phyloP scores from a whole-genome alignment of 2,329 filamentous ascomycete genomes.

The Ophiostoma sp. region DNA sequence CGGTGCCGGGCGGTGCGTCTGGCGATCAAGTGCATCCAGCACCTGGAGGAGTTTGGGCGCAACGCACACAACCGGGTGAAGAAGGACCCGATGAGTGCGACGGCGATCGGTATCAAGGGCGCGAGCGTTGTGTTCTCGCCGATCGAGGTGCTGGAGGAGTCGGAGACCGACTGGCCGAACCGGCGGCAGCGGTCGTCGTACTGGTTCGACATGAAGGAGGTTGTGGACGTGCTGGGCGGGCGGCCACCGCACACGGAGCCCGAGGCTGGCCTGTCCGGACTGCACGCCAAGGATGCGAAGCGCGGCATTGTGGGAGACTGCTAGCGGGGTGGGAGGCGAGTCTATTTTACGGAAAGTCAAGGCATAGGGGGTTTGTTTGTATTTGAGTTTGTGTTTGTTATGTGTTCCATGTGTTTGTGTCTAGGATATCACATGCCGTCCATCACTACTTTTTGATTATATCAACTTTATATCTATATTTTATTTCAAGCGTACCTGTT shows the following conservation, averaged over 20 bases:
- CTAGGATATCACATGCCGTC: background rate
- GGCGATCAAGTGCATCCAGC: constrained; percentile 89
- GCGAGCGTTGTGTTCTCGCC: constrained; percentile 82
- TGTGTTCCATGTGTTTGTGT: background rate
- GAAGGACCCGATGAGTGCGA: constrained; percentile 65
- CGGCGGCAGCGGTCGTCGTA: constrained; percentile 77
- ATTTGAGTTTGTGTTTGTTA: background rate
- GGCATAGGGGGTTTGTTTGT: background rate
- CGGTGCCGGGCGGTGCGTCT: constrained; percentile 85
- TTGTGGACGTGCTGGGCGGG: constrained; percentile 80
- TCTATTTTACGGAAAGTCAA: background rate
- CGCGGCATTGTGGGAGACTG: constrained; percentile 41
- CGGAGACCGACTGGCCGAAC: constrained; percentile 90
- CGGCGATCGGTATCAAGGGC: constrained; percentile 88
- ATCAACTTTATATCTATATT: background rate
- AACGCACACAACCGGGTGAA: constrained; percentile 62
- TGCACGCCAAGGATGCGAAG: constrained; percentile 57
- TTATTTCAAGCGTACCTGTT: no score
- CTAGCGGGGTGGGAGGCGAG: background rate
- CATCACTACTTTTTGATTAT: background rate
- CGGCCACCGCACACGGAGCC: constrained; percentile 52
- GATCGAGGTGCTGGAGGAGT: constrained; percentile 73
- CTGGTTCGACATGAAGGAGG: constrained; percentile 74
- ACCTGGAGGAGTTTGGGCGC: constrained; percentile 72
- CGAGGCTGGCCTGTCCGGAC: constrained; percentile 46